A percentile compares a stretch with the other conserved stretches of the same genome.
phyloP scores from a whole-genome alignment of 129 eudicot genomes.

The Smallanthus sonchifolius region DNA sequence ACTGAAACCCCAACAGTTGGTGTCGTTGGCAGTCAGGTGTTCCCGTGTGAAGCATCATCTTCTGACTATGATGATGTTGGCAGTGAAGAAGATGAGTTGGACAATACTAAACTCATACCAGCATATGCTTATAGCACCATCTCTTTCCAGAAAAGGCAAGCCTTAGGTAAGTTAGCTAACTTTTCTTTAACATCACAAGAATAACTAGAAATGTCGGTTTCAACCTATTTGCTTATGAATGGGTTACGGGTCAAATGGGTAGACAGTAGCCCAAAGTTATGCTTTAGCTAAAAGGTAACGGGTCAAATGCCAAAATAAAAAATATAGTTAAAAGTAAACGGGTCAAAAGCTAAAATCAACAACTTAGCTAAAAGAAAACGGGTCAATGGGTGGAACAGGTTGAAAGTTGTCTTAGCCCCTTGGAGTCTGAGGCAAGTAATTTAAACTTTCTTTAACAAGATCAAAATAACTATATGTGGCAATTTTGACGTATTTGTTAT shows the following conservation, averaged over 20 bases:
- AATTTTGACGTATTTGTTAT: not conserved
- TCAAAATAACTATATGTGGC: not conserved
- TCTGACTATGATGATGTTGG: constrained; percentile 59
- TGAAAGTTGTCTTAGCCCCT: not conserved
- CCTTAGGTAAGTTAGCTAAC: constrained; percentile 28
- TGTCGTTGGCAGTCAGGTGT: constrained; percentile 5
- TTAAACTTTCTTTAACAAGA: not conserved
- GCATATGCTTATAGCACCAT: constrained; percentile 57
- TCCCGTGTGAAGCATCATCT: constrained; percentile 30
- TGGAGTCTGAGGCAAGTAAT: not conserved
- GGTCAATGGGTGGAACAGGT: not conserved
- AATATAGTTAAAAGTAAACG: no score
- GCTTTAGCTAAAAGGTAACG: not conserved
- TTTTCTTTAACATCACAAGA: not conserved
- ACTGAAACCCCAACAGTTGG: constrained; percentile 30
- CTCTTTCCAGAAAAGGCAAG: constrained; percentile 80
- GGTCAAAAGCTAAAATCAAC: not conserved
- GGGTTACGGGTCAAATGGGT: not conserved
- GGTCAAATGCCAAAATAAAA: not conserved
- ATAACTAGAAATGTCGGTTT: not conserved
- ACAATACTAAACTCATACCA: constrained; percentile 51
- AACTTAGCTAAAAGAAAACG: not conserved
- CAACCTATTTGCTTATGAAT: not conserved
- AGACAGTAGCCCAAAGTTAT: no score
- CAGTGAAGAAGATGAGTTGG: constrained; percentile 72